These are phyloP conservation scores for Phlegmacium glaucopus DNA, from an alignment of 768 basidiomycete species.

Conservation along the genomic window DNA sequence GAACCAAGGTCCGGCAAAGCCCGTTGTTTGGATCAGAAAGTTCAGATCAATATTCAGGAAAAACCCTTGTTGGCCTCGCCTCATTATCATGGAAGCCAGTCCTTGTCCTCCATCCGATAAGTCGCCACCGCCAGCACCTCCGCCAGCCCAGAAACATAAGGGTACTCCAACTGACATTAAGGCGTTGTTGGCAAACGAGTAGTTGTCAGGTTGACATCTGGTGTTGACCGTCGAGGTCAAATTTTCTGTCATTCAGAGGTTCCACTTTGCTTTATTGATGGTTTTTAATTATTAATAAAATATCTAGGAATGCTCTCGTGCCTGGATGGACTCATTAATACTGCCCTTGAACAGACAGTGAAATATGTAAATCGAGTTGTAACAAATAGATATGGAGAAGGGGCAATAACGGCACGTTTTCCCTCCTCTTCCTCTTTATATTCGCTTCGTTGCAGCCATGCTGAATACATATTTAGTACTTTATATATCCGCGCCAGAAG, in stretches of 20 bases:
- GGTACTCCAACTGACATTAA: slow-evolving; percentile 92
- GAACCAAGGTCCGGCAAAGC: no score
- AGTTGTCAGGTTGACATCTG: slow-evolving; percentile 88
- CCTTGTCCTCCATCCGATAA: slow-evolving; percentile 27
- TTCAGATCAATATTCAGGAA: no score
- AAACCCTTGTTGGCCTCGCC: no score
- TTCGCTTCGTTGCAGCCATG: background rate
- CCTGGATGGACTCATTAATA: slow-evolving; percentile 99
- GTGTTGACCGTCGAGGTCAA: slow-evolving; percentile 92
- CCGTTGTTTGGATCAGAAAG: no score
- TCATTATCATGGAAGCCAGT: slow-evolving; percentile 23
- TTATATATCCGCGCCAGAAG: slow-evolving; percentile 74
- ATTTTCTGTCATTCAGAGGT: background rate
- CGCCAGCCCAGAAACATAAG: slow-evolving; percentile 46
- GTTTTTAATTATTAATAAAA: background rate
- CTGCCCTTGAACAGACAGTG: slow-evolving; percentile 95
- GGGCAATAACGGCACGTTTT: slow-evolving; percentile 77
- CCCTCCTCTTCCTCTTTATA: background rate
- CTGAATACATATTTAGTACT: slow-evolving; percentile 43
- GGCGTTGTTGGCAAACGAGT: slow-evolving; percentile 96
- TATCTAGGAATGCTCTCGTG: slow-evolving; percentile 83
- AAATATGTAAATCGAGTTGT: slow-evolving; percentile 85
- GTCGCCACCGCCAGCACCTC: slow-evolving; percentile 41
- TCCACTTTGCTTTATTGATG: background rate
- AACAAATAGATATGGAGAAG: slow-evolving; percentile 92